phyloP scores from a whole-genome alignment of 345 rosid genomes.

The Moringa oleifera region DNA sequence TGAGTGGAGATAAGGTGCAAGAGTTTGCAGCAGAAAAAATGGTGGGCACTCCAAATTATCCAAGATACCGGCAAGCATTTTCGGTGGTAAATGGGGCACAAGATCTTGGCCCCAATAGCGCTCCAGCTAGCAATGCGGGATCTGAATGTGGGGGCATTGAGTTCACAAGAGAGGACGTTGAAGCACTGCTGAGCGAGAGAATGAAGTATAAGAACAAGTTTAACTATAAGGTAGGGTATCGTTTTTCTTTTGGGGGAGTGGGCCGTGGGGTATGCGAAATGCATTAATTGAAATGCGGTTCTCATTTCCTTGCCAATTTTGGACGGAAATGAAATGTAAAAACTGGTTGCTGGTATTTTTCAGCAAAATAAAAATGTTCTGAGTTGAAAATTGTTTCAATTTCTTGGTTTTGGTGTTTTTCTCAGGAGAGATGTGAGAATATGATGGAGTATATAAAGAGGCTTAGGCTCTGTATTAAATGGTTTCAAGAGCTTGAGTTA shows the following conservation, averaged over 20 bases:
- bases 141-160: conserved; percentile 56
- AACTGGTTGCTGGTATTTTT: not conserved
- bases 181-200: conserved; percentile 48
- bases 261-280: conserved; percentile 6
- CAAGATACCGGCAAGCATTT: conserved; percentile 49
- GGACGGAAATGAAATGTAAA: not conserved
- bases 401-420: conserved; percentile 20
- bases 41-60: conserved; percentile 51
- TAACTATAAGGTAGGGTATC: conserved; percentile 66
- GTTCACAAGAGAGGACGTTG: conserved; percentile 65
- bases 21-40: conserved; percentile 23
- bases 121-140: conserved; percentile 55
- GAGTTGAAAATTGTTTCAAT: conserved; percentile 7
- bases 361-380: not conserved
- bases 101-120: conserved; percentile 49
- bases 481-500: conserved; percentile 96
- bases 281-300: conserved; percentile 8
- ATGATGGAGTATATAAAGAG: conserved; percentile 91
- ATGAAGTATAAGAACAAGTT: conserved; percentile 63
- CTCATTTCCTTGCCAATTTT: not conserved
- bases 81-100: conserved; percentile 42
- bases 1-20: conserved; percentile 16
- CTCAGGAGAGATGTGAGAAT: conserved; percentile 91
- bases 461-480: conserved; percentile 86
- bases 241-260: not conserved